Percentiles rank a stretch among this genome's conserved stretches.
phyloP scores from a whole-genome alignment of 805 yeast genomes.

The Tetrapisispora arboricola region DNA sequence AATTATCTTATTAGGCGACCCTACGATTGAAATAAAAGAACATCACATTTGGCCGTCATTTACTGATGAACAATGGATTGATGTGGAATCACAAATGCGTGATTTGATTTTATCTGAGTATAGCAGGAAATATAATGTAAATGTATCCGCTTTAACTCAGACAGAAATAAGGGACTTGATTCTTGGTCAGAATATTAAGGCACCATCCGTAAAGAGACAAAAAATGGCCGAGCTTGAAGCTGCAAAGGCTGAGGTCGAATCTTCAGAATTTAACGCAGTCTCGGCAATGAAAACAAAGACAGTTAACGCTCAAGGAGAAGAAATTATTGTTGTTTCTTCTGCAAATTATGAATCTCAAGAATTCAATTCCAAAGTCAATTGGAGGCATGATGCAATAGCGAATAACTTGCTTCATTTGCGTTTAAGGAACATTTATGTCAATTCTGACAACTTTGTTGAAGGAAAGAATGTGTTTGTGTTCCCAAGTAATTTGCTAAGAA shows the following conservation, averaged over 20 bases:
- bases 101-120: conserved; percentile 82
- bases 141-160: conserved; percentile 79
- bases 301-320: conserved; percentile 90
- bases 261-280: conserved; percentile 38
- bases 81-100: conserved; percentile 76
- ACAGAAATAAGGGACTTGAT: conserved; percentile 89
- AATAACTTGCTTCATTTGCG: conserved; percentile 63
- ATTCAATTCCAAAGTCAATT: conserved; percentile 76
- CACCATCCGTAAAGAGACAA: conserved; percentile 82
- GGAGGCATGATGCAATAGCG: conserved; percentile 83
- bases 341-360: conserved; percentile 76
- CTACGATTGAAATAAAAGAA: conserved; percentile 53
- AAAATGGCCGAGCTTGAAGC: conserved; percentile 68
- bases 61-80: conserved; percentile 82
- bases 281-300: conserved; percentile 77
- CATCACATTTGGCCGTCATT: conserved; percentile 94
- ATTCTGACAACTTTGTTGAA: conserved; percentile 54
- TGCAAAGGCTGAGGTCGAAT: conserved; percentile 31
- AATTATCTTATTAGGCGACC: conserved; percentile 64
- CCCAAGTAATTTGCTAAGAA: conserved; percentile 71
- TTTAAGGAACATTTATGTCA: conserved; percentile 61
- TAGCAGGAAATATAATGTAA: conserved; percentile 75
- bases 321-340: conserved; percentile 88
- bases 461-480: conserved; percentile 58
- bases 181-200: conserved; percentile 85